Evolutionary conservation across 352 stramenopile species (phyloP), one percentile per base, ranked within the genome.

Genomic region (Phytophthora sojae): DNA sequence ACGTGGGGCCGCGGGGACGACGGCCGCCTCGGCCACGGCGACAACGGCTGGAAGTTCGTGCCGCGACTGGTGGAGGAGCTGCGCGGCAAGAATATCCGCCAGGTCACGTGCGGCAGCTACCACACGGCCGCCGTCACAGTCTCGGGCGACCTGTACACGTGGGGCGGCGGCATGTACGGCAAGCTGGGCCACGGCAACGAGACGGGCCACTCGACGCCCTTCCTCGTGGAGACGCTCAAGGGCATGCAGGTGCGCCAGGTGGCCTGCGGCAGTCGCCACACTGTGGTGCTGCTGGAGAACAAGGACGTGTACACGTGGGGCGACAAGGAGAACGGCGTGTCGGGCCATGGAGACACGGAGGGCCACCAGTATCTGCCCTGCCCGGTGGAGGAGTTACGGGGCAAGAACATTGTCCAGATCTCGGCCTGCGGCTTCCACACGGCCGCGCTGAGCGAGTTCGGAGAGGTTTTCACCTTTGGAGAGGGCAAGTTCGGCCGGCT

Each of bases 1-100:
- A 97, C 92, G 57, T 97, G 92, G 92, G 92, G 92, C 12, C 77
- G 92, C 26, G 93, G 93, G 2, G 86, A 96, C 64, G 92, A 98
- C 70, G 93, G 93, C 0, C 89, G 93, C 1, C 62, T 98, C 35
- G 93, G 93, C n/a, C 92, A 98, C 58, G 90, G 91, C 69, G 92
- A 98, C 71, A 99, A 98, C 77, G 95, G 95, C 53, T 99, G 96
- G 96, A 99, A 99, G 79, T 99, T 98, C 71, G 95, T 98, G n/a
- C 96, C 96, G 21, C 85, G 96, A 9, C 82, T 98, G 21, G 95
- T 96, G 6, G 92, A 98, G 60, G 88, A 94, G 67, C 75, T 98
- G 4, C 91, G 91, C 37, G 94, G 93, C 65, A 97, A 97, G 73
- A 92, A 95, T 42, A 85, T 94, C 49, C 93, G 89, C 0, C 91